Evolutionary conservation across 2,329 filamentous ascomycete species (phyloP), one percentile per base, ranked within the genome.

Genomic region (Cadophora sp.): DNA sequence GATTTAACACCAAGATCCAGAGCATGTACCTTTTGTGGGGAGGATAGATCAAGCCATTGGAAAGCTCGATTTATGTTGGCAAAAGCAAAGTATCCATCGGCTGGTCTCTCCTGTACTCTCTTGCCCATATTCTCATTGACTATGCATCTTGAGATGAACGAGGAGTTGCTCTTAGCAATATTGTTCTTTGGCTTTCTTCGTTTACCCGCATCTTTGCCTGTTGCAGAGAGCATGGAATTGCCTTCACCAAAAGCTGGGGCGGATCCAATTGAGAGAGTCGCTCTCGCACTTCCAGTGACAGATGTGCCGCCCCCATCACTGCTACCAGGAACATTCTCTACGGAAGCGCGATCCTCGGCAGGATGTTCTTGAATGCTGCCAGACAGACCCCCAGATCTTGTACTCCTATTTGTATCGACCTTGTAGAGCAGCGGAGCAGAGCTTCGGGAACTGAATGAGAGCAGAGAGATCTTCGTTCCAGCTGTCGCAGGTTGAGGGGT

Each of bases 141-240:
- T 71, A 98, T 97, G 39, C 97, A 95, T 64, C 96, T 85, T n/a
- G 95, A 97, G 36, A 99, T 96, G 77, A 97, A 99, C 0, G 95
- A 97, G 11, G 96, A 99, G 79, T 97, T 98, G 81, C 94, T 98
- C 83, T 99, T 99, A 62, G 95, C 90, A 79, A 99, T 96, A 79
- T 96, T 98, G 80, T 95, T 98, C 84, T 98, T 99, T 2, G 96
- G 96, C 79, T 99, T 99, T 76, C 90, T 88, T 77, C 89, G 87
- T 83, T 97, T 97, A 71, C 87, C 89, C 48, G 87, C 85, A 75
- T 94, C 92, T 75, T 93, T 93, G 36, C 85, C 83, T 20, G 84
- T 83, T 3, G 87, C 77, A 13, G 85, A 82, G 36, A 98, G 83
- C 30, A 92, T 85, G 7, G 90, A 85, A 77, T 97, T 98, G 62